These are phyloP conservation scores for Cladosporium colombiae DNA, from an alignment of 2,329 filamentous ascomycete genomes.

Conservation along the genomic window DNA sequence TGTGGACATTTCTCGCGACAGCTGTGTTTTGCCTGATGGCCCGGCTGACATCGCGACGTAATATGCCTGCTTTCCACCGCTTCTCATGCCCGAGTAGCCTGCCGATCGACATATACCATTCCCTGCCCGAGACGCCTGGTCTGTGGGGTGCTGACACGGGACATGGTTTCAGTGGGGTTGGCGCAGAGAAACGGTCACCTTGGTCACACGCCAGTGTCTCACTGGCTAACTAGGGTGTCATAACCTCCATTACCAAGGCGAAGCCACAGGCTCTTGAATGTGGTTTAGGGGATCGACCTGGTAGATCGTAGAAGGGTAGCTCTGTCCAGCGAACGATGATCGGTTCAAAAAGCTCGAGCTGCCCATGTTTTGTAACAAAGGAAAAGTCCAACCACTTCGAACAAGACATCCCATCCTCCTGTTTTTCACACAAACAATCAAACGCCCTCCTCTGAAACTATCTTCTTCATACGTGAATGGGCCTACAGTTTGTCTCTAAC, in stretches of 20 bases:
- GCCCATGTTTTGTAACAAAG: too few relatives aligned
- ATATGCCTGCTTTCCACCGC: conserved; percentile 9
- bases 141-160: conserved; percentile 16
- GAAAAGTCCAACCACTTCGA: too few relatives aligned
- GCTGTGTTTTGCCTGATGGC: conserved; percentile 6
- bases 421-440: background rate
- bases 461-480: conserved; percentile 6
- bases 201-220: conserved; percentile 19
- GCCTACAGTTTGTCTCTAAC: background rate
- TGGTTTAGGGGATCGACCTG: conserved; percentile 14
- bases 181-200: conserved; percentile 19
- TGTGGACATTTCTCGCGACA: background rate
- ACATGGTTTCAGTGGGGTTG: conserved; percentile 18
- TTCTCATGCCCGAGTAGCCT: background rate
- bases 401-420: conserved; percentile 13
- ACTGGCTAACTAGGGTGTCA: conserved; percentile 12
- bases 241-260: background rate
- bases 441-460: background rate
- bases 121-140: conserved; percentile 11
- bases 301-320: background rate
- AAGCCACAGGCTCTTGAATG: conserved; percentile 3
- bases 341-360: conserved; percentile 9
- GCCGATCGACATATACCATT: conserved; percentile 15
- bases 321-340: conserved; percentile 7
- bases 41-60: conserved; percentile 17